Evolutionary conservation across 2,329 filamentous ascomycete species (phyloP).

Genomic region (Ascosphaera apis): DNA sequence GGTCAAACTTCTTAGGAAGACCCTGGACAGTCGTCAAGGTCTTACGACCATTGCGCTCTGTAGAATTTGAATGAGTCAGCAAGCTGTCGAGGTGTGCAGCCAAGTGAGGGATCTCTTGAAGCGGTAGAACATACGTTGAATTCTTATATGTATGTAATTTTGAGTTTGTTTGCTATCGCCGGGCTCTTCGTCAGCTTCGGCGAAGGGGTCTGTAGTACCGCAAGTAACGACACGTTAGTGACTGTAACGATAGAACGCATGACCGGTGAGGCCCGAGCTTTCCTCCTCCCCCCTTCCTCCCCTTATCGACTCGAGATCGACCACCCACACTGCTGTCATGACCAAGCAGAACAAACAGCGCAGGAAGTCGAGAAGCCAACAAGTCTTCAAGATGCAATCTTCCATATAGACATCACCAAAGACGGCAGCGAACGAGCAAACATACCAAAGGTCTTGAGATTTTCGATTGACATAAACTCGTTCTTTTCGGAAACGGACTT

Average conservation of each 20-base stretch:
- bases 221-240: no score
- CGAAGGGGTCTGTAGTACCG: conserved; percentile 98
- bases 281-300: no score
- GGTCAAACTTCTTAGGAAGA: conserved; percentile 95
- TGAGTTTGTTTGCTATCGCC: conserved; percentile 87
- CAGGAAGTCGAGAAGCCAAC: no score
- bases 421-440: conserved; percentile 10
- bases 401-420: no score
- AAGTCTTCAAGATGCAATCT: no score
- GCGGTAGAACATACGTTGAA: conserved; percentile 55
- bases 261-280: no score
- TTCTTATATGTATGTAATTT: conserved; percentile 99
- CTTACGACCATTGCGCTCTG: conserved; percentile 99
- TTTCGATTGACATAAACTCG: conserved; percentile 98
- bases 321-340: no score
- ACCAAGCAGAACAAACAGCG: no score
- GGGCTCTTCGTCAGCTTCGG: conserved; percentile 99
- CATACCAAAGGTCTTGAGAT: conserved; percentile 88
- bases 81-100: conserved; percentile 3
- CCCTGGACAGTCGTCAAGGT: conserved; percentile 99
- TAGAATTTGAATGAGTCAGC: conserved; percentile 9
- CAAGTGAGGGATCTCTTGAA: not conserved
- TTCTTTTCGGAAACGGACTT: conserved; percentile 34
- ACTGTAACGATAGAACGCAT: no score
- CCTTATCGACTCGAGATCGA: no score